phyloP scores from a whole-genome alignment of 225 moss, liverwort and hornwort species.

The Bryum argenteum region DNA sequence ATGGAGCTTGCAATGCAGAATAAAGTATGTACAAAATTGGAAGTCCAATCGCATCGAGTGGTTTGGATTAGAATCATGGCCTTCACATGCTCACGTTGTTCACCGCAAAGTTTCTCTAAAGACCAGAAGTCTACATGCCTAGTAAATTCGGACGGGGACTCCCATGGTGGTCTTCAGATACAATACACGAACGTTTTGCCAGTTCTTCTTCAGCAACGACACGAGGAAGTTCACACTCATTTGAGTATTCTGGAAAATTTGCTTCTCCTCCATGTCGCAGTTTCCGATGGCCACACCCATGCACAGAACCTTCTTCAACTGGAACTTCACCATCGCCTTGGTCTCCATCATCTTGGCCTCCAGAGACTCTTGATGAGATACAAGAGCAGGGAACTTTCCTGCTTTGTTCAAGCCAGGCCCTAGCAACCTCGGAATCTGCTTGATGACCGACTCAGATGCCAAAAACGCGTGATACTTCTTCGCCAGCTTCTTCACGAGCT shows the following conservation, averaged over 20 bases:
- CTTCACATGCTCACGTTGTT: not conserved
- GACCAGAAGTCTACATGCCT: slow-evolving; percentile 5
- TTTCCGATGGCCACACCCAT: slow-evolving; percentile 66
- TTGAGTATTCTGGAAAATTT: slow-evolving; percentile 58
- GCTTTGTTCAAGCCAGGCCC: slow-evolving; percentile 60
- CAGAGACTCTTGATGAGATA: slow-evolving; percentile 64
- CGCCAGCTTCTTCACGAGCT: slow-evolving; percentile 63
- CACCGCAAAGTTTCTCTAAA: not conserved
- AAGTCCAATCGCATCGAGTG: not conserved
- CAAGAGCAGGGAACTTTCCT: slow-evolving; percentile 62
- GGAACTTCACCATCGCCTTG: slow-evolving; percentile 71
- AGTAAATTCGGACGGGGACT: slow-evolving; percentile 68
- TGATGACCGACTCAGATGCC: slow-evolving; percentile 60
- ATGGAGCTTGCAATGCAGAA: not conserved
- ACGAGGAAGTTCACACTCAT: slow-evolving; percentile 70
- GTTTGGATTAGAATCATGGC: not conserved
- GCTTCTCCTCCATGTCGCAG: slow-evolving; percentile 63
- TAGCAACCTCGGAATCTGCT: slow-evolving; percentile 55
- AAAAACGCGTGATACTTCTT: slow-evolving; percentile 62
- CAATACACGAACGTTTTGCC: slow-evolving; percentile 54
- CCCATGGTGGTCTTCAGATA: slow-evolving; percentile 88
- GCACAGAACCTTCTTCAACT: slow-evolving; percentile 65
- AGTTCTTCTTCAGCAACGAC: slow-evolving; percentile 62
- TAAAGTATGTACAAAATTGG: not conserved
- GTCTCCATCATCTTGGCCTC: slow-evolving; percentile 60